phyloP scores from a whole-genome alignment of 257 asterid genomes.

The Fraxinus anomala region DNA sequence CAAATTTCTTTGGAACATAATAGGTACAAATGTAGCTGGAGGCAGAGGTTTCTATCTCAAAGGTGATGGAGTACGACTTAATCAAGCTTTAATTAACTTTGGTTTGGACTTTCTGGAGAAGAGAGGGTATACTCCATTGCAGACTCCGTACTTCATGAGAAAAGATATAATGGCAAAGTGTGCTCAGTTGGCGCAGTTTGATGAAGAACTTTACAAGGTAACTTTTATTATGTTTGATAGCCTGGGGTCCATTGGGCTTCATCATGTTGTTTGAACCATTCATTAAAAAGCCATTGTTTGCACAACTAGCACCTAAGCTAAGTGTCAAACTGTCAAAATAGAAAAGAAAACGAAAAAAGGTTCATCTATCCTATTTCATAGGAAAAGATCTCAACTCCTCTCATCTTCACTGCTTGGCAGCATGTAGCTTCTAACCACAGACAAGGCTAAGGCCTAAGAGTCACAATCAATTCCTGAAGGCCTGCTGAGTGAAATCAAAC shows the following conservation, averaged over 20 bases:
- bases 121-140: constrained; percentile 60
- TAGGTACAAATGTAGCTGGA: constrained; percentile 90
- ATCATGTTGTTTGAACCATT: neutral
- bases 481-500: neutral
- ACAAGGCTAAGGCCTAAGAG: neutral
- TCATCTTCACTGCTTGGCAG: neutral
- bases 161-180: constrained; percentile 91
- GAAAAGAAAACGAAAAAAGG: neutral
- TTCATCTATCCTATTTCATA: neutral
- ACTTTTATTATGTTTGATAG: constrained; percentile 17
- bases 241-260: neutral
- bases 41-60: constrained; percentile 85
- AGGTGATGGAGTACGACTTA: constrained; percentile 81
- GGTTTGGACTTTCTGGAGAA: constrained; percentile 68
- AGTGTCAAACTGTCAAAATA: constrained; percentile 3
- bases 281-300: neutral
- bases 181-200: constrained; percentile 93
- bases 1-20: constrained; percentile 14
- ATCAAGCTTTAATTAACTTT: constrained; percentile 80
- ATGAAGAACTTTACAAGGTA: constrained; percentile 97
- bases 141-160: constrained; percentile 90
- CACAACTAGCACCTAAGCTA: neutral
- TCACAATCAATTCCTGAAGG: neutral
- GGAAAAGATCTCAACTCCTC: neutral
- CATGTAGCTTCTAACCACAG: neutral